These are phyloP conservation scores for Penicillium sp. DNA, from an alignment of 2,329 filamentous ascomycete species.

Conservation along the genomic window DNA sequence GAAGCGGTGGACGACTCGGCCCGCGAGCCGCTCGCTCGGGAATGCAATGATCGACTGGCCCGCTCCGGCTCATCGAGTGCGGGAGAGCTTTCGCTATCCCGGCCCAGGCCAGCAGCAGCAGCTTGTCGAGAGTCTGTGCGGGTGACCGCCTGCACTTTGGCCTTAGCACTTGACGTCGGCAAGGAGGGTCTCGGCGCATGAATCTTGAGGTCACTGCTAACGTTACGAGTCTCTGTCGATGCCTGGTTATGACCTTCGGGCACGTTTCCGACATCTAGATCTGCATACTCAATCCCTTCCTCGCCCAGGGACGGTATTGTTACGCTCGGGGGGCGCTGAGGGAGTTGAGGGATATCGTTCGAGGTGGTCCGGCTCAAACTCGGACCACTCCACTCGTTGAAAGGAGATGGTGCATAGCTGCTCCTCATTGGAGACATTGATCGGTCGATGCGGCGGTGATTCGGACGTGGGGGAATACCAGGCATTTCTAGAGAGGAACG, in stretches of 20 bases:
- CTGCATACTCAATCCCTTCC: conserved; percentile 85
- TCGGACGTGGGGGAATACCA: conserved; percentile 75
- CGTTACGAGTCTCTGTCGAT: conserved; percentile 72
- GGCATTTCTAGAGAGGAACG: conserved; percentile 57
- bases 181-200: conserved; percentile 87
- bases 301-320: conserved; percentile 81
- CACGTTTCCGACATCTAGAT: conserved; percentile 49
- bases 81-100: conserved; percentile 50
- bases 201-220: conserved; percentile 79
- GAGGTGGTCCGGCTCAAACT: conserved; percentile 33
- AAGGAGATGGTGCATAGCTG: conserved; percentile 79
- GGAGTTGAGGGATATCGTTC: conserved; percentile 45
- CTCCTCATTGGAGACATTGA: conserved; percentile 75
- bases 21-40: conserved; percentile 61
- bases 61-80: conserved; percentile 53
- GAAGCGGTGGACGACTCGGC: conserved; percentile 47
- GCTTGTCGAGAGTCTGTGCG: conserved; percentile 87
- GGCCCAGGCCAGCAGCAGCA: conserved; percentile 77
- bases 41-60: conserved; percentile 57
- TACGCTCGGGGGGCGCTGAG: conserved; percentile 70
- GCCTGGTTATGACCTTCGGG: conserved; percentile 47
- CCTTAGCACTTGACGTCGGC: conserved; percentile 75
- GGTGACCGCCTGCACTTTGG: conserved; percentile 79
- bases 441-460: conserved; percentile 64
- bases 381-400: conserved; percentile 65